Evolutionary conservation across 306 rosid genomes (phyloP).

Genomic region (Myrica gale): DNA sequence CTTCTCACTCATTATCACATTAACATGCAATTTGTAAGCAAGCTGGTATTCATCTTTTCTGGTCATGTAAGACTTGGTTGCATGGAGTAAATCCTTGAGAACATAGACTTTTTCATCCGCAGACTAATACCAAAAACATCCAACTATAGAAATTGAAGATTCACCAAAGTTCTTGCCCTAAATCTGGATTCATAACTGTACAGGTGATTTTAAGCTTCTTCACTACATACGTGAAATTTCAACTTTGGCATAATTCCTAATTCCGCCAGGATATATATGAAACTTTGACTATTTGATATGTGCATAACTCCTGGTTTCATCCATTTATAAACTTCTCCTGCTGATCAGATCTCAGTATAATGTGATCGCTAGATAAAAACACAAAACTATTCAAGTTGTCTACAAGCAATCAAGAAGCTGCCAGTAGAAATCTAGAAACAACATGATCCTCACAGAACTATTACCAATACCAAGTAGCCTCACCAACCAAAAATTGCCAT

Average conservation of each 20-base stretch:
- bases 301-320: background rate
- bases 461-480: background rate
- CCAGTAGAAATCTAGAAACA: background rate
- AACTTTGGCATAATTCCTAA: background rate
- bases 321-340: background rate
- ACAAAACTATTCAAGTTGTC: background rate
- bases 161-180: background rate
- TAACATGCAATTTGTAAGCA: too few relatives aligned
- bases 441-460: background rate
- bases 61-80: background rate
- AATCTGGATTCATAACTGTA: background rate
- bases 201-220: background rate
- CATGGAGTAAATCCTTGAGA: background rate
- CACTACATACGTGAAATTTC: background rate
- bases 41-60: background rate
- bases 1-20: too few relatives aligned
- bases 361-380: background rate
- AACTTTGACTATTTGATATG: background rate
- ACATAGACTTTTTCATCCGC: background rate
- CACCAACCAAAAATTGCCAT: background rate
- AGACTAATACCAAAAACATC: background rate
- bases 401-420: background rate
- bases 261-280: background rate
- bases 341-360: background rate
- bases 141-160: background rate